Percentiles rank a stretch among this genome's conserved stretches.
These are phyloP conservation scores for Ogataea saltuana DNA, from an alignment of 805 yeast species.

Conservation along the genomic window DNA sequence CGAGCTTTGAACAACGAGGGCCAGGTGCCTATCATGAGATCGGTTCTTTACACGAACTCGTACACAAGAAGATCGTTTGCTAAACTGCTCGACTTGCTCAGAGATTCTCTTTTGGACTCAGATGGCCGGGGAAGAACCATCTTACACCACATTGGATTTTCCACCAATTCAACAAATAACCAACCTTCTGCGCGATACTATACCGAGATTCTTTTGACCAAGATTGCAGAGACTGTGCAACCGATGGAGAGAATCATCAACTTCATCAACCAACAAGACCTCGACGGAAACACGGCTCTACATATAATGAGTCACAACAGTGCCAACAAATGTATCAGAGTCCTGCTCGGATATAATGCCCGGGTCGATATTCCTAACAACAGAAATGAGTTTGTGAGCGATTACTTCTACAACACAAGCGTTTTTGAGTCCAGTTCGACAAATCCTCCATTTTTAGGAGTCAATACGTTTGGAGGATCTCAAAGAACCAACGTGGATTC, in stretches of 20 bases:
- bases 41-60: slow-evolving; percentile 86
- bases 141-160: slow-evolving; percentile 79
- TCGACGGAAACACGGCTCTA: slow-evolving; percentile 56
- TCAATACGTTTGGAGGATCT: slow-evolving; percentile 7
- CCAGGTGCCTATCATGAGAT: slow-evolving; percentile 82
- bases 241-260: slow-evolving; percentile 61
- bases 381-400: slow-evolving; percentile 44
- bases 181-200: slow-evolving; percentile 83
- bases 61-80: slow-evolving; percentile 80
- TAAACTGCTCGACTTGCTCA: slow-evolving; percentile 69
- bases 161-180: slow-evolving; percentile 64
- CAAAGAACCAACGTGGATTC: slow-evolving; percentile 23
- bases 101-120: slow-evolving; percentile 73
- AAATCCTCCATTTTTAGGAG: slow-evolving; percentile 12
- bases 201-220: slow-evolving; percentile 71
- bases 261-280: slow-evolving; percentile 57
- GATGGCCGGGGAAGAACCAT: slow-evolving; percentile 77
- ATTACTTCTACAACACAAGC: slow-evolving; percentile 35
- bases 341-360: slow-evolving; percentile 51
- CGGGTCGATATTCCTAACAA: slow-evolving; percentile 52
- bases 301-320: slow-evolving; percentile 51
- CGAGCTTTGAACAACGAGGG: slow-evolving; percentile 64
- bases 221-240: slow-evolving; percentile 59
- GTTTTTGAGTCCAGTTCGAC: slow-evolving; percentile 19
- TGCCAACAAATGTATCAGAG: slow-evolving; percentile 45